Conservation (phyloP, 352 stramenopile species). For the Peronosclerospora sorghi region DNA sequence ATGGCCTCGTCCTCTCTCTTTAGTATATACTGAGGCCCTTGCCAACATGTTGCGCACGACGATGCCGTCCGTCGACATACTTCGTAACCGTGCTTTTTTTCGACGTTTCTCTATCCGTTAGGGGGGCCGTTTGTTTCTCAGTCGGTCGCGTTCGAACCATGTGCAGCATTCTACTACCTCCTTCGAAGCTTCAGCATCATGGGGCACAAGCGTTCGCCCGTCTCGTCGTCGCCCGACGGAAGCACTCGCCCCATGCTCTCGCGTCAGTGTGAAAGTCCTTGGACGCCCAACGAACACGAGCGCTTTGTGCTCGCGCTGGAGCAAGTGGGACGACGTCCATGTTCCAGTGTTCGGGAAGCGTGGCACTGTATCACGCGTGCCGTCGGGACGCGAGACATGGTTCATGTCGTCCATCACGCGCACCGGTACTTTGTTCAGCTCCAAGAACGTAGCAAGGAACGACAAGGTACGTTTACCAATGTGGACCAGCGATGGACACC, state of each 20-base stretch:
- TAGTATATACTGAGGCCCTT: too few species aligned
- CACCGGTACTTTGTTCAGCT: conserved; percentile 43
- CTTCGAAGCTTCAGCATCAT: conserved; percentile 2
- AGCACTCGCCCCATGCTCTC: conserved; percentile 22
- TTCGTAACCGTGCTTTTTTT: too few species aligned
- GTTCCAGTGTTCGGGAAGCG: conserved; percentile 23
- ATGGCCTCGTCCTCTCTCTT: too few species aligned
- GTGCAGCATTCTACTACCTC: too few species aligned
- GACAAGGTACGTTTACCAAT: conserved; percentile 33
- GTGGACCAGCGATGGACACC: conserved; percentile 49
- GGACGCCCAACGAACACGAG: conserved; percentile 51
- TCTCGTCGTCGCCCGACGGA: too few species aligned
- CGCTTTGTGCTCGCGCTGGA: conserved; percentile 61
- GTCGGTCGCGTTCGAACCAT: too few species aligned
- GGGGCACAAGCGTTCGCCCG: conserved; percentile 10
- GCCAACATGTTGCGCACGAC: too few species aligned
- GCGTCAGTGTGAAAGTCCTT: conserved; percentile 17
- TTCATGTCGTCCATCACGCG: conserved; percentile 37
- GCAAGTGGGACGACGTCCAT: conserved; percentile 38
- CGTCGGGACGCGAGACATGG: conserved; percentile 37
- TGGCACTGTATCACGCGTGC: conserved; percentile 51
- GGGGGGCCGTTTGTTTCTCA: too few species aligned
- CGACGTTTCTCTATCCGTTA: too few species aligned
- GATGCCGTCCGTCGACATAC: too few species aligned
- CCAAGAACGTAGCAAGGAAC: conserved; percentile 36